These are phyloP conservation scores for Raffaelea deltoideospora DNA, from an alignment of 2,329 filamentous ascomycete species.

Conservation along the genomic window DNA sequence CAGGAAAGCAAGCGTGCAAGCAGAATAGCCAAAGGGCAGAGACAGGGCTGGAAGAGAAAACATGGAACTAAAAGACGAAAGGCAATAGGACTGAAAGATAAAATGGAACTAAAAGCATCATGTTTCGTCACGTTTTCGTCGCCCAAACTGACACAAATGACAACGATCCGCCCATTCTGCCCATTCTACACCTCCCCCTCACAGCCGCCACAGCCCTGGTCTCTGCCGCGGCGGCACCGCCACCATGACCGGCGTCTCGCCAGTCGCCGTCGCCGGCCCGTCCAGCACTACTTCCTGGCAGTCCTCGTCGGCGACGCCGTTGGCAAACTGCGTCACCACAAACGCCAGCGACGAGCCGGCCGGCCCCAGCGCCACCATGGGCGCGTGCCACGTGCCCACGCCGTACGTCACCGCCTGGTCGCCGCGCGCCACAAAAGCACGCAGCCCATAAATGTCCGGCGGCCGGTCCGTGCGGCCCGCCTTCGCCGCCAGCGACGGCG, in stretches of 20 bases:
- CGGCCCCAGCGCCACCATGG: constrained; percentile 74
- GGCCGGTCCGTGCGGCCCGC: constrained; percentile 40
- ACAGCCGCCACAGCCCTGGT: background rate
- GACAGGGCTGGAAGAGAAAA: too few relatives aligned
- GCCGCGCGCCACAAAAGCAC: constrained; percentile 64
- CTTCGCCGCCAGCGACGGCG: constrained; percentile 49
- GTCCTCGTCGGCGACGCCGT: constrained; percentile 69
- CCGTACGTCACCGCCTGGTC: constrained; percentile 83
- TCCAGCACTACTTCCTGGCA: constrained; percentile 60
- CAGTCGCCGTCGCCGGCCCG: constrained; percentile 1
- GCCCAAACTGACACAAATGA: too few relatives aligned
- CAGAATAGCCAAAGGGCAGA: too few relatives aligned
- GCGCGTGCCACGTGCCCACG: constrained; percentile 87
- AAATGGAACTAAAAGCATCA: too few relatives aligned
- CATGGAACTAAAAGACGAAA: too few relatives aligned
- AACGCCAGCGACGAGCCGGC: constrained; percentile 55
- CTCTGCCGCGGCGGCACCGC: background rate
- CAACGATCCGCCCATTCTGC: background rate
- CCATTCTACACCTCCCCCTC: background rate
- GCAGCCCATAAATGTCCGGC: constrained; percentile 56
- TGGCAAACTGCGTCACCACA: constrained; percentile 77
- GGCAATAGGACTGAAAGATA: too few relatives aligned
- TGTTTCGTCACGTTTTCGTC: too few relatives aligned
- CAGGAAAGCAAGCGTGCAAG: too few relatives aligned
- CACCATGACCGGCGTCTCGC: constrained; percentile 1